Percentiles rank a stretch among this genome's conserved stretches.
Conservation (phyloP, 208 protist species). For the Leishmania tropica region DNA sequence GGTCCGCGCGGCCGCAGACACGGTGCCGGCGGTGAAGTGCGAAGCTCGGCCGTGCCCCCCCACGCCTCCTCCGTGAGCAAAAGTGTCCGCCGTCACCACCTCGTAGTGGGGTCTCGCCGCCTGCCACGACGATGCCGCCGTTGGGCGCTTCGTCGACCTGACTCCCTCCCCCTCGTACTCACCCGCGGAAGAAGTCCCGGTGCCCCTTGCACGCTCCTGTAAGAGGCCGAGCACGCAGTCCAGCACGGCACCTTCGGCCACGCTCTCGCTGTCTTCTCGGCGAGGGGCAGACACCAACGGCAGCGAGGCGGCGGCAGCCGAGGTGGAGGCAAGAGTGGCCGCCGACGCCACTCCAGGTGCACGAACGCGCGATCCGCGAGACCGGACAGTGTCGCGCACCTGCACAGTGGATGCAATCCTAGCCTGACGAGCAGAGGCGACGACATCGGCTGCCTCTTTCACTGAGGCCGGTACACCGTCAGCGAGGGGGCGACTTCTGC, state of each 20-base stretch:
- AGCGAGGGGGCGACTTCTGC: not conserved
- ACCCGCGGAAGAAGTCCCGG: not conserved
- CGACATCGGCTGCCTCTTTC: not conserved
- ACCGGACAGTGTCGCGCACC: not conserved
- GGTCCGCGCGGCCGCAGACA: not conserved
- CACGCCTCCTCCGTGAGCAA: slow-evolving; percentile 6
- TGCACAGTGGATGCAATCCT: slow-evolving; percentile 3
- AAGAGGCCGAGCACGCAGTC: slow-evolving; percentile 29
- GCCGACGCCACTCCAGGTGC: not conserved
- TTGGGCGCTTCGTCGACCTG: not conserved
- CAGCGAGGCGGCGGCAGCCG: not conserved
- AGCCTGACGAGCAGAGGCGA: slow-evolving; percentile 10
- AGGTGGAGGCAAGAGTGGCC: not conserved
- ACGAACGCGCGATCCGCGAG: slow-evolving; percentile 5
- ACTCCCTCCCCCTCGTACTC: not conserved
- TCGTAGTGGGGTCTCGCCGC: slow-evolving; percentile 36
- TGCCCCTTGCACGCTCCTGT: slow-evolving; percentile 16
- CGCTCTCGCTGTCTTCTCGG: not conserved
- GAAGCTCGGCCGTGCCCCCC: not conserved
- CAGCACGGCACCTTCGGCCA: slow-evolving; percentile 26
- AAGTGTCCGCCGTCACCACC: slow-evolving; percentile 51
- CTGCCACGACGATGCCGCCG: slow-evolving; percentile 2
- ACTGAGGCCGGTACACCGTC: not conserved
- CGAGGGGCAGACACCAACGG: not conserved
- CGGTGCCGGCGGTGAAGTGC: not conserved